A percentile compares a stretch with the other conserved stretches of the same genome.
These are phyloP conservation scores for Trypanosoma melophagium DNA, from an alignment of 208 protist genomes.

Conservation along the genomic window DNA sequence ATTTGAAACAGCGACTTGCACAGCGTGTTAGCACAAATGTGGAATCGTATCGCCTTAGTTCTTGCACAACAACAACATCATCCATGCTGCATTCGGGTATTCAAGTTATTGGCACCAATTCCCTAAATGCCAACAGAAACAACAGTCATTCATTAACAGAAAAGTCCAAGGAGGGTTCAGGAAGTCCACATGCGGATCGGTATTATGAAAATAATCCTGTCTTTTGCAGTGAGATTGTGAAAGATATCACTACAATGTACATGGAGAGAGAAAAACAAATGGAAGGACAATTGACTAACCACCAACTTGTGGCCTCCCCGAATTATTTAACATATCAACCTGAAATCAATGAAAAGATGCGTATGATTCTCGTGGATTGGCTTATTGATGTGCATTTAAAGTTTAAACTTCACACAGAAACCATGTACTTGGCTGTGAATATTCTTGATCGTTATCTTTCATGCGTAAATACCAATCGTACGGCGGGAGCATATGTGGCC, in stretches of 20 bases:
- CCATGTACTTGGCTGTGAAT: conserved; percentile 97
- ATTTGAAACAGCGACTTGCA: conserved; percentile 58
- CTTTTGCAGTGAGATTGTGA: conserved; percentile 77
- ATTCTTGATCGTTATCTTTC: conserved; percentile 96
- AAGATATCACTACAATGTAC: conserved; percentile 84
- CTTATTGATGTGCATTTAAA: conserved; percentile 97
- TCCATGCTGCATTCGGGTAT: conserved; percentile 26
- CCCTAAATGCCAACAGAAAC: background rate
- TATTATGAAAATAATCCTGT: conserved; percentile 54
- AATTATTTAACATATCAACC: conserved; percentile 85
- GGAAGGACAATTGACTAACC: conserved; percentile 58
- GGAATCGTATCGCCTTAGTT: conserved; percentile 31
- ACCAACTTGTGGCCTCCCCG: conserved; percentile 53
- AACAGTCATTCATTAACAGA: background rate
- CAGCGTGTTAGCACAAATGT: conserved; percentile 29
- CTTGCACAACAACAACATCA: conserved; percentile 22
- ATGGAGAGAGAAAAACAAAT: conserved; percentile 66
- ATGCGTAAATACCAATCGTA: conserved; percentile 64
- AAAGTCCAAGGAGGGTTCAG: conserved; percentile 7
- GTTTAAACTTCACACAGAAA: conserved; percentile 97
- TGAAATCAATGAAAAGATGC: conserved; percentile 97
- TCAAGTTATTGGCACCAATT: conserved; percentile 19
- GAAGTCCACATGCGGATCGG: conserved; percentile 44
- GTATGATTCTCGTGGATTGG: conserved; percentile 98
- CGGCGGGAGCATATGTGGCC: conserved; percentile 49